Conservation (phyloP, 2,329 filamentous ascomycete genomes). For the Colletotrichum ledebouriae region DNA sequence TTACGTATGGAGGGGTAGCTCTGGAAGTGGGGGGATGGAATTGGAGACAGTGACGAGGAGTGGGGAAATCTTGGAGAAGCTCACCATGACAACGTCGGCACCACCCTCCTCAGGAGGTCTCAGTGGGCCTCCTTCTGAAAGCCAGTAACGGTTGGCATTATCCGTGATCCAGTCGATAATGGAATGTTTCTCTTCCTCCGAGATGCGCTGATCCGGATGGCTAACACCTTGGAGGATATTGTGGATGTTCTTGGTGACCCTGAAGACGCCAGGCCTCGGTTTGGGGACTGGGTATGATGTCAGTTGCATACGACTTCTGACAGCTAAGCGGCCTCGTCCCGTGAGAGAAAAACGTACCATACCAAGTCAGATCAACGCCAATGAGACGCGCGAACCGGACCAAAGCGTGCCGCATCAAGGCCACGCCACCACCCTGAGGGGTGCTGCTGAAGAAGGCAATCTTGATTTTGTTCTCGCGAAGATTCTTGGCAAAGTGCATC, state of each 20-base stretch:
- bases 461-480: conserved; percentile 74
- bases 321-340: conserved; percentile 1
- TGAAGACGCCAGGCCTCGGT: conserved; percentile 82
- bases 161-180: conserved; percentile 80
- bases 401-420: conserved; percentile 84
- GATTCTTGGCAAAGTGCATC: conserved; percentile 71
- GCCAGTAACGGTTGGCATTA: conserved; percentile 83
- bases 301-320: conserved; percentile 31
- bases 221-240: conserved; percentile 89
- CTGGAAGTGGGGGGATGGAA: conserved; percentile 12
- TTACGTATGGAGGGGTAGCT: conserved; percentile 37
- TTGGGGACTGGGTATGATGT: conserved; percentile 72
- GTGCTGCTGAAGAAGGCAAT: conserved; percentile 86
- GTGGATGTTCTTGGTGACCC: conserved; percentile 89
- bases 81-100: conserved; percentile 78
- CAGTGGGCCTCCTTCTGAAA: conserved; percentile 76
- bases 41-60: conserved; percentile 20
- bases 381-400: conserved; percentile 77
- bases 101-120: conserved; percentile 75
- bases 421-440: conserved; percentile 85
- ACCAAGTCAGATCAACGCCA: conserved; percentile 81
- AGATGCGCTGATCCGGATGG: conserved; percentile 73
- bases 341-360: conserved; percentile 58
- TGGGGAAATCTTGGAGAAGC: conserved; percentile 42
- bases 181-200: conserved; percentile 69